Evolutionary conservation across 2,329 filamentous ascomycete genomes (phyloP).

Genomic region (Aspergillus fijiensis): DNA sequence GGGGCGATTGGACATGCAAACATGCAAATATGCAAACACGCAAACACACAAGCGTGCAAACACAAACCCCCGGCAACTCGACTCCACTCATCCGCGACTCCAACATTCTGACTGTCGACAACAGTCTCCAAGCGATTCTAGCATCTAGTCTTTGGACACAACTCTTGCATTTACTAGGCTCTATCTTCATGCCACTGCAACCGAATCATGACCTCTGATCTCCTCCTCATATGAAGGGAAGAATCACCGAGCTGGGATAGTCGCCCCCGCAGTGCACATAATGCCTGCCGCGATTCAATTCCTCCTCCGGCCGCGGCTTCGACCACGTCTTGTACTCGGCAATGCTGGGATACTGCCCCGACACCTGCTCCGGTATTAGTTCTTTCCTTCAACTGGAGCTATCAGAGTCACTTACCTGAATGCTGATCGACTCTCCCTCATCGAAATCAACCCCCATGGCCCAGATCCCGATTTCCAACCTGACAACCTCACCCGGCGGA

Average conservation of each 20-base stretch:
- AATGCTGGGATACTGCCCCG: conserved; percentile 8
- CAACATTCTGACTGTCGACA: no score
- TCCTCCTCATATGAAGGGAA: not conserved
- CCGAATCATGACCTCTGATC: not conserved
- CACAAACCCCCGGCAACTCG: no score
- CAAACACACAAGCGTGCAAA: no score
- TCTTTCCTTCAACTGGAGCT: not conserved
- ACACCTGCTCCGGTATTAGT: not conserved
- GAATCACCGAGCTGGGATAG: not conserved
- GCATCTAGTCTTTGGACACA: no score
- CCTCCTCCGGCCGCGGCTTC: not conserved
- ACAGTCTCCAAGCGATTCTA: no score
- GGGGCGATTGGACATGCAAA: no score
- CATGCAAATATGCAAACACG: no score
- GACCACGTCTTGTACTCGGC: conserved; percentile 2
- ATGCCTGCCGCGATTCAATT: conserved; percentile 2
- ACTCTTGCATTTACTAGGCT: no score
- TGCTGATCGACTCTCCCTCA: not conserved
- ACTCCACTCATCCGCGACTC: no score
- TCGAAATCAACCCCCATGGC: conserved; percentile 9
- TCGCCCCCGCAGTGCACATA: conserved; percentile 1
- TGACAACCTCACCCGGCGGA: not conserved
- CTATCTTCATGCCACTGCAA: no score
- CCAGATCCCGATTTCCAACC: conserved; percentile 7
- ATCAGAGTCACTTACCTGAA: not conserved